Evolutionary conservation across 495 filamentous ascomycete genomes (phyloP).

Genomic region (Thermothielavioides terrestris): DNA sequence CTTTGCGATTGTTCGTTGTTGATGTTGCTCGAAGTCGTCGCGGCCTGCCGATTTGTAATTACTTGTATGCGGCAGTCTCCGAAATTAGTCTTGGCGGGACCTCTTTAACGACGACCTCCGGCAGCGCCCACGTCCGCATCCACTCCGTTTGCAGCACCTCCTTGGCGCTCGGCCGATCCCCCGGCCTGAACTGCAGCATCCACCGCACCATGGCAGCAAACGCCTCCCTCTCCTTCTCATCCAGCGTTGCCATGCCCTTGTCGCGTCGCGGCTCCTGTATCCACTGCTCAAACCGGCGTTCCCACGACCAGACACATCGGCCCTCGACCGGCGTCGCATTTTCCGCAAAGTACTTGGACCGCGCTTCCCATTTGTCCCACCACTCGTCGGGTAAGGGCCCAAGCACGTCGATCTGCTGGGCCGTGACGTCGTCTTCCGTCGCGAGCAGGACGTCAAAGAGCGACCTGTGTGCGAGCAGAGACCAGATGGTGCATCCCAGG

Average conservation of each 20-base stretch:
- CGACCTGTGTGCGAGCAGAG: conserved; percentile 12
- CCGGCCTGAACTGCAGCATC: conserved; percentile 38
- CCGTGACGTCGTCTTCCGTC: conserved; percentile 29
- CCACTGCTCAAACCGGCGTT: conserved; percentile 7
- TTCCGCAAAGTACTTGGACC: conserved; percentile 15
- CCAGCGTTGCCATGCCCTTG: conserved; percentile 1
- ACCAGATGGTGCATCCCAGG: conserved; percentile 29
- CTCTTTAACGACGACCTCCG: background rate
- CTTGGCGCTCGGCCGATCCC: conserved; percentile 26
- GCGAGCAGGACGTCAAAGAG: conserved; percentile 15
- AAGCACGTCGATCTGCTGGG: conserved; percentile 31
- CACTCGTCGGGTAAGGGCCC: conserved; percentile 26
- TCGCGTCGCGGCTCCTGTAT: conserved; percentile 6
- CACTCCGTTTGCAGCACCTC: conserved; percentile 15
- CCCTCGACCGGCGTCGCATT: conserved; percentile 11
- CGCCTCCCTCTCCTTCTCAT: conserved; percentile 22
- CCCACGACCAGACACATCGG: conserved; percentile 8
- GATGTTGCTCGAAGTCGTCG: too few species aligned
- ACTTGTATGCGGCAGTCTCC: too few species aligned
- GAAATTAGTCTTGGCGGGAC: too few species aligned
- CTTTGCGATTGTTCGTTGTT: too few species aligned
- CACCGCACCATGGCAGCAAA: conserved; percentile 29
- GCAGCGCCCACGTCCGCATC: conserved; percentile 39
- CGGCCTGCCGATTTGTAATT: background rate
- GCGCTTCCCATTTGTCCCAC: conserved; percentile 22